A percentile compares a stretch with the other conserved stretches of the same genome.
Evolutionary conservation across 164 flowering plant genomes (phyloP).

Genomic region (Litsea cubeba): DNA sequence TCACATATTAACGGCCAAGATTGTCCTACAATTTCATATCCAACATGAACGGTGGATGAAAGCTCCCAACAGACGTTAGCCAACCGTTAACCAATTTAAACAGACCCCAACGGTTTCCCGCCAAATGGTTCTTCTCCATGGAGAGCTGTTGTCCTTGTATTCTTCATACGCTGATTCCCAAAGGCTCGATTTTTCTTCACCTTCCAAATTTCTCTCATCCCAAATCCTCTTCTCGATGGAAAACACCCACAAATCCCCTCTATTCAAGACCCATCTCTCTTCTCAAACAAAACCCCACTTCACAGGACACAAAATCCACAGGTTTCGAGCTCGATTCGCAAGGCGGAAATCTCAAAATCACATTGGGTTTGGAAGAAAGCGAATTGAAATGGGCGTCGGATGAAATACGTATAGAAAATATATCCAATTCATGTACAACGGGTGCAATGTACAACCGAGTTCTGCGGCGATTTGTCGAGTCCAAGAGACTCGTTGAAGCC

Average conservation of each 20-base stretch:
- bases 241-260: background rate
- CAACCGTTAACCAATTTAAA: too few species aligned
- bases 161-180: background rate
- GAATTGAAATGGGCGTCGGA: background rate
- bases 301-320: background rate
- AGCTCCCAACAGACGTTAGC: too few species aligned
- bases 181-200: background rate
- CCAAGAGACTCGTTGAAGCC: conserved; percentile 3
- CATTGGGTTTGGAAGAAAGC: too few species aligned
- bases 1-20: too few species aligned
- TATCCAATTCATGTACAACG: background rate
- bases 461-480: conserved; percentile 3
- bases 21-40: too few species aligned
- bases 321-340: background rate
- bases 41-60: too few species aligned
- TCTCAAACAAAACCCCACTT: background rate
- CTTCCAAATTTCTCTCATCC: background rate
- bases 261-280: background rate
- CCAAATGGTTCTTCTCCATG: background rate
- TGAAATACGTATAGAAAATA: background rate
- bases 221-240: background rate
- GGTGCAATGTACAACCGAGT: background rate
- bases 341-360: background rate
- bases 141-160: background rate
- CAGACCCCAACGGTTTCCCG: background rate